These are phyloP conservation scores for Hysterium pulicare DNA, from an alignment of 2,329 filamentous ascomycete species.

Conservation along the genomic window DNA sequence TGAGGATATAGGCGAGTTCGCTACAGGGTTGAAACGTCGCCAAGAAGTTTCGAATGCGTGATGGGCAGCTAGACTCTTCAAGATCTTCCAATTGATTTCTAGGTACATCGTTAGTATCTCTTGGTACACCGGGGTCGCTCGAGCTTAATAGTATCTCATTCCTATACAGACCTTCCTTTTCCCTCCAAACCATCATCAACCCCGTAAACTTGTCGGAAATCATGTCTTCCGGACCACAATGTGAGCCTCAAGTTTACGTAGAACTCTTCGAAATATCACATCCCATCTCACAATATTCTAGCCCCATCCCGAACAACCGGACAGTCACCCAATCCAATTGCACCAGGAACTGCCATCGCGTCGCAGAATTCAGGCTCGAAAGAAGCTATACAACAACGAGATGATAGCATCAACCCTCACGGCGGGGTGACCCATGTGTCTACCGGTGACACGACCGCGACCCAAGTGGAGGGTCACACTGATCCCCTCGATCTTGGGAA, in stretches of 20 bases:
- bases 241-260: conserved; percentile 21
- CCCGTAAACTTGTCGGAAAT: conserved; percentile 20
- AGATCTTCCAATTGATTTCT: background rate
- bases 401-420: conserved; percentile 26
- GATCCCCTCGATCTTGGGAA: conserved; percentile 39
- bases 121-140: background rate
- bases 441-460: too few relatives aligned
- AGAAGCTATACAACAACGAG: conserved; percentile 14
- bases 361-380: conserved; percentile 19
- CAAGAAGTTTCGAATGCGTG: too few relatives aligned
- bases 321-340: conserved; percentile 29
- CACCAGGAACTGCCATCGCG: conserved; percentile 15
- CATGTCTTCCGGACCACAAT: conserved; percentile 30
- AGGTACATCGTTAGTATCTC: background rate
- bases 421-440: too few relatives aligned
- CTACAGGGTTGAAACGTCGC: background rate
- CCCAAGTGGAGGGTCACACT: conserved; percentile 7
- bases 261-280: too few relatives aligned
- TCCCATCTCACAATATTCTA: conserved; percentile 15
- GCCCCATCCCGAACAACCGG: conserved; percentile 23
- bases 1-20: background rate
- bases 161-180: conserved; percentile 19
- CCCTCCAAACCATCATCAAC: conserved; percentile 22
- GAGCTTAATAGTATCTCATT: conserved; percentile 27
- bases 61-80: background rate